Evolutionary conservation across 805 yeast genomes (phyloP).

Genomic region (Candida morakotiae): DNA sequence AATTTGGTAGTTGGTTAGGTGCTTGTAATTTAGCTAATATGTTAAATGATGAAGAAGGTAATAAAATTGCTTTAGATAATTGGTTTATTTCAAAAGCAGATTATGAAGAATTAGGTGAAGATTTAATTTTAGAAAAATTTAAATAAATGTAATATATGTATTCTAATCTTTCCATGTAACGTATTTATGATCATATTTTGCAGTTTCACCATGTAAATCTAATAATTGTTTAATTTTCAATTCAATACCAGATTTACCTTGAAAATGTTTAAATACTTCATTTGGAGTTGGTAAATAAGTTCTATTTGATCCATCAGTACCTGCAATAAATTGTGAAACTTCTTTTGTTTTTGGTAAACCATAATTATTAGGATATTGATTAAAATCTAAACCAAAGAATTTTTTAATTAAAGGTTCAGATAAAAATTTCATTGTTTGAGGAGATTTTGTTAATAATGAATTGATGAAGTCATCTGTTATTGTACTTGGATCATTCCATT

Average conservation of each 20-base stretch:
- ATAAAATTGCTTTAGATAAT: constrained; percentile 38
- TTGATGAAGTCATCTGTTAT: constrained; percentile 16
- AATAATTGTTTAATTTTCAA: constrained; percentile 58
- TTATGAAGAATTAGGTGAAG: constrained; percentile 60
- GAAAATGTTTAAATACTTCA: constrained; percentile 67
- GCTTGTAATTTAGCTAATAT: constrained; percentile 63
- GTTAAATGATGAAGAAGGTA: constrained; percentile 39
- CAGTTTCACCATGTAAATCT: constrained; percentile 49
- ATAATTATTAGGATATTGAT: constrained; percentile 56
- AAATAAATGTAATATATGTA: constrained; percentile 15
- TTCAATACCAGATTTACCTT: constrained; percentile 51
- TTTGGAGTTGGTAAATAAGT: constrained; percentile 63
- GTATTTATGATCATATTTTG: constrained; percentile 38
- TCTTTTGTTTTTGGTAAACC: constrained; percentile 77
- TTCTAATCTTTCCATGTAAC: constrained; percentile 34
- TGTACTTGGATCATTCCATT: constrained; percentile 20
- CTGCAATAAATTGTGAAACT: constrained; percentile 62
- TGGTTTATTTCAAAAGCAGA: constrained; percentile 61
- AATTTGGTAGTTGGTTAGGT: constrained; percentile 66
- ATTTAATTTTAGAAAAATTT: constrained; percentile 32
- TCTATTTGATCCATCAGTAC: constrained; percentile 61
- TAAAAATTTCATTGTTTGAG: constrained; percentile 20
- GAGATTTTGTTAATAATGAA: constrained; percentile 16
- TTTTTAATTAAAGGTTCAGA: constrained; percentile 33
- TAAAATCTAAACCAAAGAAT: constrained; percentile 37